Conservation (phyloP, 108 stramenopile species). For the Bacterosira constricta region DNA sequence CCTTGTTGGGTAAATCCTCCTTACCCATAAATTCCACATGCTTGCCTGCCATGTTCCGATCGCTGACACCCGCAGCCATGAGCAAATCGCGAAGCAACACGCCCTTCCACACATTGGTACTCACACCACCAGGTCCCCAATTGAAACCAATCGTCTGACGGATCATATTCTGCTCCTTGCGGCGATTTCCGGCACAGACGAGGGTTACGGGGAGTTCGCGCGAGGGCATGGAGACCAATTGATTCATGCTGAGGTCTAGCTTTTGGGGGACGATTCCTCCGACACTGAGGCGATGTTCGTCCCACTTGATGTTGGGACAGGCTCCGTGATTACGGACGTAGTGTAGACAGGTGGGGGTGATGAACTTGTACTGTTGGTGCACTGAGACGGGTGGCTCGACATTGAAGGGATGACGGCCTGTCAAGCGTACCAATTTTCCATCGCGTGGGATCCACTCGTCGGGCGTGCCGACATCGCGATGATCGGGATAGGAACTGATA, state of each 20-base stretch:
- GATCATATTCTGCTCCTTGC: conserved; percentile 99
- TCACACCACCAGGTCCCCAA: conserved; percentile 95
- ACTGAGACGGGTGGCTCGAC: conserved; percentile 92
- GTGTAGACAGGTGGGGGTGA: conserved; percentile 80
- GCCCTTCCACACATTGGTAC: conserved; percentile 96
- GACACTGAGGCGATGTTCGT: conserved; percentile 71
- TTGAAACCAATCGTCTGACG: conserved; percentile 97
- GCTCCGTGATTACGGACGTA: conserved; percentile 94
- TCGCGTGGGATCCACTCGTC: conserved; percentile 92
- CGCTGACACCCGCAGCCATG: conserved; percentile 75
- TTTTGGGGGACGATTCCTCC: conserved; percentile 64
- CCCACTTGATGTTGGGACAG: conserved; percentile 81
- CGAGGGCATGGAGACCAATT: conserved; percentile 60
- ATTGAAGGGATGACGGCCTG: conserved; percentile 98
- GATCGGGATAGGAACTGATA: conserved; percentile 58
- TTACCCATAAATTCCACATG: conserved; percentile 91
- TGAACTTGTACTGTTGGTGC: conserved; percentile 69
- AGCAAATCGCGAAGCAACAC: conserved; percentile 89
- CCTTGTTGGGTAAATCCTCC: conserved; percentile 95
- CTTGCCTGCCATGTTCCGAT: conserved; percentile 78
- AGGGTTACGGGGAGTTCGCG: conserved; percentile 92
- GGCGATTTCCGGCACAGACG: conserved; percentile 97
- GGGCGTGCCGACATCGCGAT: conserved; percentile 85
- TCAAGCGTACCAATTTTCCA: conserved; percentile 90
- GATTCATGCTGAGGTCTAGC: conserved; percentile 84